Conservation (phyloP, 2,329 filamentous ascomycete species). For the Colletotrichum sp. region DNA sequence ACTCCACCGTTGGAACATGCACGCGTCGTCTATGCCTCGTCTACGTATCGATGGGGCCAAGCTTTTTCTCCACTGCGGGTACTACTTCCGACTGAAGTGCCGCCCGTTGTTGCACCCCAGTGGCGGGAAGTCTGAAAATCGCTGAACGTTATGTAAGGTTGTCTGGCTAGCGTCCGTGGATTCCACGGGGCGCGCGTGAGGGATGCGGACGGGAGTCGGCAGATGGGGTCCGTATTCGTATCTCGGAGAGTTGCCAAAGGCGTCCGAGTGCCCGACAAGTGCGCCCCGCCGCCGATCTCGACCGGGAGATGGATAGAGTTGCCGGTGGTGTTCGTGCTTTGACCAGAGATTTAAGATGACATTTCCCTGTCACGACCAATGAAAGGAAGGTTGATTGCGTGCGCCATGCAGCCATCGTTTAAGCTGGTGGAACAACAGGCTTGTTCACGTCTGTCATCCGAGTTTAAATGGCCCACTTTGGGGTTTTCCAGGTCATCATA, state of each 20-base stretch:
- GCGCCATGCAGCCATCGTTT: background rate
- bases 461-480: background rate
- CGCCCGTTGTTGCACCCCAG: background rate
- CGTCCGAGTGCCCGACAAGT: background rate
- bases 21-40: background rate
- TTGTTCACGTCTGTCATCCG: background rate
- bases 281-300: background rate
- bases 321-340: background rate
- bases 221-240: constrained; percentile 1
- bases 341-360: background rate
- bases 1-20: background rate
- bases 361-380: background rate
- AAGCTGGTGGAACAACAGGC: background rate
- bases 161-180: background rate
- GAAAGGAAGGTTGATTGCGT: background rate
- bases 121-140: background rate
- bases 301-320: background rate
- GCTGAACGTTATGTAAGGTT: background rate
- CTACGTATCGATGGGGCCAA: background rate
- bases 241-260: background rate
- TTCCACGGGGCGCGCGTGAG: background rate
- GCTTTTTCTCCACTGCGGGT: background rate
- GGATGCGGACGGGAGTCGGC: background rate
- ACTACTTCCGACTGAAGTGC: background rate
- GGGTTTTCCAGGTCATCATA: background rate